These are phyloP conservation scores for Dioscorea alata DNA, from an alignment of 106 monocot species.

Conservation along the genomic window DNA sequence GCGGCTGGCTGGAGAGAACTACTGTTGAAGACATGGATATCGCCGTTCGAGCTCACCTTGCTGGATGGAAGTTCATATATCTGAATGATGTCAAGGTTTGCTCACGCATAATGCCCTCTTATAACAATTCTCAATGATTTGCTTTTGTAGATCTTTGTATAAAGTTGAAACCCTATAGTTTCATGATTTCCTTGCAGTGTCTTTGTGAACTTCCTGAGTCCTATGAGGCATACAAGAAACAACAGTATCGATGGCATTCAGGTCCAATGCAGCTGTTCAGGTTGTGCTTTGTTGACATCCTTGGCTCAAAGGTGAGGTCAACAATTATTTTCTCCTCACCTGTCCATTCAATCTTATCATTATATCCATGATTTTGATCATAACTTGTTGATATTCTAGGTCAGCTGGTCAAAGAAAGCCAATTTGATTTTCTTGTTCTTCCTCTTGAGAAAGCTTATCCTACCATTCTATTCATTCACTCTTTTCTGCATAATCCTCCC, in stretches of 20 bases:
- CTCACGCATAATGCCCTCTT: not conserved
- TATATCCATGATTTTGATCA: not conserved
- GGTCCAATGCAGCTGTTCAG: constrained; percentile 81
- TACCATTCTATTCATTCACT: constrained; percentile 73
- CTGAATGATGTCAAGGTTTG: constrained; percentile 74
- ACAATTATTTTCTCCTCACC: not conserved
- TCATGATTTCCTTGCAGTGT: constrained; percentile 28
- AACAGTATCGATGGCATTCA: constrained; percentile 81
- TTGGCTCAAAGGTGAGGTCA: constrained; percentile 55
- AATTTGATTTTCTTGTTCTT: constrained; percentile 76
- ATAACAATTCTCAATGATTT: not conserved
- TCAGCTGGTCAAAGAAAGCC: constrained; percentile 50
- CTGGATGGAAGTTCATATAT: constrained; percentile 74
- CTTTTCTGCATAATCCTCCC: constrained; percentile 78
- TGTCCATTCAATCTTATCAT: not conserved
- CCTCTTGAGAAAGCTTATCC: constrained; percentile 65
- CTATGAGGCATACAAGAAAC: constrained; percentile 75
- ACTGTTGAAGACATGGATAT: constrained; percentile 87
- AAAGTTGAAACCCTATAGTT: not conserved
- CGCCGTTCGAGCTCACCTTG: constrained; percentile 67
- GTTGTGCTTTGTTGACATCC: constrained; percentile 55
- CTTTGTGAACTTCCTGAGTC: constrained; percentile 79
- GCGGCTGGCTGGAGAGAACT: constrained; percentile 76
- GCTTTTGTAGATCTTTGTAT: not conserved
- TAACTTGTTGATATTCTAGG: constrained; percentile 22